These are phyloP conservation scores for Corylus avellana DNA, from an alignment of 306 rosid species.

Conservation along the genomic window DNA sequence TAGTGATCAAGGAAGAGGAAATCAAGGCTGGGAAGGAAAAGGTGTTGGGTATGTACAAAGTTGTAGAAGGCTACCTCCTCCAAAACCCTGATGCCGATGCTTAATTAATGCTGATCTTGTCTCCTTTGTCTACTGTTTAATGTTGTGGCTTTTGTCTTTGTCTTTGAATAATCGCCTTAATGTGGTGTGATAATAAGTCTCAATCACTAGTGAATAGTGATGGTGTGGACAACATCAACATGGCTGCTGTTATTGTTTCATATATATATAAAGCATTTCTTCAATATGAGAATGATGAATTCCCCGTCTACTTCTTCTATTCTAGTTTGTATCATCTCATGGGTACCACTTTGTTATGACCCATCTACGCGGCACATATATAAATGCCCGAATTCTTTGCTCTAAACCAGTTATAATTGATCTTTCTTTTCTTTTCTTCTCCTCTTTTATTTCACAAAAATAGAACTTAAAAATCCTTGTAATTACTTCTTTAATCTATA, in stretches of 20 bases:
- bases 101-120: background rate
- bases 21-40: conserved; percentile 39
- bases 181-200: background rate
- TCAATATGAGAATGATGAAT: background rate
- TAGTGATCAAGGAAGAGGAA: conserved; percentile 42
- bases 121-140: background rate
- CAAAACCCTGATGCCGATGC: conserved; percentile 40
- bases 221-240: background rate
- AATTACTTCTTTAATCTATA: no score
- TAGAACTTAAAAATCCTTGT: no score
- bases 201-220: conserved; percentile 1
- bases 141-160: background rate
- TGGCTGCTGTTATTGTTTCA: background rate
- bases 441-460: no score
- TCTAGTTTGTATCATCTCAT: background rate
- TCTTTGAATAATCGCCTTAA: background rate
- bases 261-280: background rate
- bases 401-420: no score
- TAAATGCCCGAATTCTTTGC: no score
- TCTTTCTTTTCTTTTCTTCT: no score
- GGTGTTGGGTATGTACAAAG: conserved; percentile 40
- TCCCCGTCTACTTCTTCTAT: background rate
- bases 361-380: background rate
- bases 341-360: background rate
- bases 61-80: conserved; percentile 38